Evolutionary conservation across 2,329 filamentous ascomycete species (phyloP).

Genomic region (Fusarium sublunatum): DNA sequence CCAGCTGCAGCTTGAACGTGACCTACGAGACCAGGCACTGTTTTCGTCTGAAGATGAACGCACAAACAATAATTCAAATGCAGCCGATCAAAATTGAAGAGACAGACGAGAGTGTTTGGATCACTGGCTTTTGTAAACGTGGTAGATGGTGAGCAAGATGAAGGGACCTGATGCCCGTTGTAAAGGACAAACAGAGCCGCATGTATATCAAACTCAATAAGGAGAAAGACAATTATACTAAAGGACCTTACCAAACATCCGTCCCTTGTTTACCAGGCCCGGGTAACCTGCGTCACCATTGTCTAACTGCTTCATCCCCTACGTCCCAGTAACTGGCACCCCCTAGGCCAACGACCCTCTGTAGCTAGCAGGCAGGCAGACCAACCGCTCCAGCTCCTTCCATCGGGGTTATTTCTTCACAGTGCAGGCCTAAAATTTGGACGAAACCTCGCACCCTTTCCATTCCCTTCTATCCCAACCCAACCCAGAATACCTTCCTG

Average conservation of each 20-base stretch:
- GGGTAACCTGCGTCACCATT: conserved; percentile 1
- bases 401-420: conserved; percentile 2
- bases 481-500: conserved; percentile 11
- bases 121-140: background rate
- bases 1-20: conserved; percentile 8
- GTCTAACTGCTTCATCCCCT: conserved; percentile 1
- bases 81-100: conserved; percentile 8
- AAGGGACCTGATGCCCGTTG: conserved; percentile 7
- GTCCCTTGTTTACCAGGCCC: background rate
- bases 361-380: conserved; percentile 9
- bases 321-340: conserved; percentile 15
- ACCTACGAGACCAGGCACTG: background rate
- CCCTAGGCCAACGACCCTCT: conserved; percentile 5
- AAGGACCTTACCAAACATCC: background rate
- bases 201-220: conserved; percentile 10
- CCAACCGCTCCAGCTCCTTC: conserved; percentile 28
- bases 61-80: conserved; percentile 27
- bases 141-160: conserved; percentile 16
- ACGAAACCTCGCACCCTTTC: conserved; percentile 15
- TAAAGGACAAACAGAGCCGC: background rate
- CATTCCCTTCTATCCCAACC: conserved; percentile 12
- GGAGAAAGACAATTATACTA: conserved; percentile 3
- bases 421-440: conserved; percentile 3
- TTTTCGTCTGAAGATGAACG: conserved; percentile 1
- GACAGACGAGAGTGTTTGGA: background rate